Base-by-base conservation (phyloP, 129 eudicot genomes). In the Arctium lappa region DNA sequence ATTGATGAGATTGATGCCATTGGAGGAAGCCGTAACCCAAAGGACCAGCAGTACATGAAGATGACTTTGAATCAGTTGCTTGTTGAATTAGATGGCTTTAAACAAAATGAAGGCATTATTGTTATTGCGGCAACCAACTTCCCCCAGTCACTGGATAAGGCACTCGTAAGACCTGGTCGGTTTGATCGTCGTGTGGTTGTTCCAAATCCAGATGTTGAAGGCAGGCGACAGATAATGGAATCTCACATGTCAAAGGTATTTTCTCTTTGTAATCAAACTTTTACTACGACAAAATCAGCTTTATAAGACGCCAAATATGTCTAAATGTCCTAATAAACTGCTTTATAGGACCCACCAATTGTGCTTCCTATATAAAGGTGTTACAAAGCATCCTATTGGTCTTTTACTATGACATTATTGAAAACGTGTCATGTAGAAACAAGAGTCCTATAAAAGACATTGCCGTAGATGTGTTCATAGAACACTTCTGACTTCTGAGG, bases 141-240 rank as follows among this genome's bases (percentile, higher is more conserved):
- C 29, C 95, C 98, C 0, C 92, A 96, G 84, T 93, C 95, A 42
- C 44, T 96, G 86, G 99, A 96, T 78, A 93, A 93, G 91, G 99
- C 99, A 8, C 85, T 96, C 72, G 90, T 96, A 33, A 93, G 99
- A 84, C 99, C 99, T 32, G 99, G 99, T 30, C 87, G 99, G 66
- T 96, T 96, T 73, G 99, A 96, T 71, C 95, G 99, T 3, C 90
- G 93, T 76, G 88, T 96, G 71, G 98, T 92, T 74, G 99, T 96
- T 53, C 99, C 99, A 1, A 96, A 93, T 90, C 99, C 99, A 6
- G 99, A 96, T 85, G 97, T 96, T 72, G 98, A 96, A 87, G 99
- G 99, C 5, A 90, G 99, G 80, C 86, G 97, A 79, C 99, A 96
- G 91, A 96, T 96, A 53, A 70, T 96, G 95, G 99, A 96, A 72